These are phyloP conservation scores for Auriscalpium vulgare DNA, from an alignment of 768 basidiomycete genomes.

Conservation along the genomic window DNA sequence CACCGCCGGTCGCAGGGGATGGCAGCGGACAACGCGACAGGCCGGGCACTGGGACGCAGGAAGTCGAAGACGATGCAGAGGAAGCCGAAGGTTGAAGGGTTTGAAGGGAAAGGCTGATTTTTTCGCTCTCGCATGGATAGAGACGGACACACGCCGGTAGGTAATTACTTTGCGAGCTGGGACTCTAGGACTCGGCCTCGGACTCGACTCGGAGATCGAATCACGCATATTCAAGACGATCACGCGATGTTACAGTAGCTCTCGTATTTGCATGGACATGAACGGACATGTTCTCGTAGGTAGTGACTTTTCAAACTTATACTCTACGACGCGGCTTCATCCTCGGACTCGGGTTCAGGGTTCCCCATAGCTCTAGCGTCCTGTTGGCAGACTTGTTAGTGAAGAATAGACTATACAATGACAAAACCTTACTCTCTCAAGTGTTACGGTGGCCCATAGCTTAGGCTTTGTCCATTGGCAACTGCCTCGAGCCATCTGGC, in stretches of 20 bases:
- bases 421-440: neutral
- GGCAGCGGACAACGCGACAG: neutral
- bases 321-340: neutral
- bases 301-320: neutral
- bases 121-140: too few species aligned
- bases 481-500: neutral
- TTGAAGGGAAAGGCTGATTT: too few species aligned
- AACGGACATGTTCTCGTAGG: neutral
- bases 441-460: neutral
- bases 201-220: too few species aligned
- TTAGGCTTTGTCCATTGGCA: neutral
- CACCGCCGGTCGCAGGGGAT: neutral
- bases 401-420: neutral
- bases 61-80: too few species aligned
- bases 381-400: neutral
- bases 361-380: neutral
- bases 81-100: too few species aligned
- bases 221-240: too few species aligned
- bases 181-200: too few species aligned
- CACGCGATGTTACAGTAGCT: too few species aligned
- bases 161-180: too few species aligned
- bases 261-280: neutral
- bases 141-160: too few species aligned
- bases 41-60: too few species aligned
- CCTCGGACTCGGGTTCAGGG: neutral